Conservation (phyloP, 257 asterid species). For the Henckelia pumila region DNA sequence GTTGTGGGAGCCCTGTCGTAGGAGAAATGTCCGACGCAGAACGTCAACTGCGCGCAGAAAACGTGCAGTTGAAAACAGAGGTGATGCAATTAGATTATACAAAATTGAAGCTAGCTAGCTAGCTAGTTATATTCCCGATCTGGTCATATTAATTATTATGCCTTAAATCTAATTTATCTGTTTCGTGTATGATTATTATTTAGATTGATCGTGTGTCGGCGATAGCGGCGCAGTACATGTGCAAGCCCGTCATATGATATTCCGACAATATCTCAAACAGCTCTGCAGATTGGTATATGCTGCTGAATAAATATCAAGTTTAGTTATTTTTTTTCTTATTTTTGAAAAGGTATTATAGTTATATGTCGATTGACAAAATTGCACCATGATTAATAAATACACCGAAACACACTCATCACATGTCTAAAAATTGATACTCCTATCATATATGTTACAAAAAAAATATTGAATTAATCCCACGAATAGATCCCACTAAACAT, state of each 20-base stretch:
- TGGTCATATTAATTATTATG: too few relatives aligned
- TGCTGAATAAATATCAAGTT: too few relatives aligned
- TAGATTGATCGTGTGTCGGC: slow-evolving; percentile 34
- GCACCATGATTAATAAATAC: not conserved
- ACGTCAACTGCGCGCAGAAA: slow-evolving; percentile 37
- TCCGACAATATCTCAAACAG: not conserved
- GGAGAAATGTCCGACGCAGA: slow-evolving; percentile 41
- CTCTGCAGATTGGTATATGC: too few relatives aligned
- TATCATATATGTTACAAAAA: too few relatives aligned
- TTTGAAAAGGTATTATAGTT: too few relatives aligned
- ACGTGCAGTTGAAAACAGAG: slow-evolving; percentile 40
- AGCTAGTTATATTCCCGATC: too few relatives aligned
- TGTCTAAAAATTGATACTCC: too few relatives aligned
- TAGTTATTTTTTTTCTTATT: too few relatives aligned
- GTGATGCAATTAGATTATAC: slow-evolving; percentile 20
- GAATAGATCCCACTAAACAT: not conserved
- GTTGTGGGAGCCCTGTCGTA: slow-evolving; percentile 40
- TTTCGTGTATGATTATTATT: not conserved
- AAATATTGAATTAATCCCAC: not conserved
- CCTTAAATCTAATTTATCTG: not conserved
- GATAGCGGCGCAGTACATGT: slow-evolving; percentile 25
- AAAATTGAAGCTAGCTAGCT: too few relatives aligned
- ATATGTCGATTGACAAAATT: not conserved
- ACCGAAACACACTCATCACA: not conserved
- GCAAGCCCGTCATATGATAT: slow-evolving; percentile 22